Percentiles rank a stretch among this genome's conserved stretches.
These are phyloP conservation scores for Cryptosporidium andersoni DNA, from an alignment of 169 alveolate species.

Conservation along the genomic window DNA sequence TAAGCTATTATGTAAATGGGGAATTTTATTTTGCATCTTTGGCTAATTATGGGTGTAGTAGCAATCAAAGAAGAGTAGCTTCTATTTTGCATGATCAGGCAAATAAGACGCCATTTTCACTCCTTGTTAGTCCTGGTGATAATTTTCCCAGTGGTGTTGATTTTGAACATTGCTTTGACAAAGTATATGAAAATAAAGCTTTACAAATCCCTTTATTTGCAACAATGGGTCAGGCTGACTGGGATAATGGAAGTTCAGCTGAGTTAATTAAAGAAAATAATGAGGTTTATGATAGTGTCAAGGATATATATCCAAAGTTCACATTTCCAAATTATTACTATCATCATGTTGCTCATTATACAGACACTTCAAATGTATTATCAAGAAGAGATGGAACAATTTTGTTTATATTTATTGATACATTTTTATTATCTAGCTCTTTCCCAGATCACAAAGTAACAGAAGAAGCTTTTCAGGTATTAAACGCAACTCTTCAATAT, in stretches of 20 bases:
- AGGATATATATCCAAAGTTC: constrained; percentile 57
- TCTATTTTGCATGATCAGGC: constrained; percentile 25
- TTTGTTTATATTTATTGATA: constrained; percentile 62
- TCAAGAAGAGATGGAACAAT: constrained; percentile 72
- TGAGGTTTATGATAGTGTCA: constrained; percentile 50
- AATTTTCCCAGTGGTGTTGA: constrained; percentile 69
- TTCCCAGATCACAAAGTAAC: constrained; percentile 69
- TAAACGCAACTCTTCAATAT: constrained; percentile 59
- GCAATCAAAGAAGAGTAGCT: constrained; percentile 52
- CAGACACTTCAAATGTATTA: constrained; percentile 61
- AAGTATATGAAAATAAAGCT: constrained; percentile 46
- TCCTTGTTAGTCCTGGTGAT: constrained; percentile 66
- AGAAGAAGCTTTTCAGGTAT: constrained; percentile 49
- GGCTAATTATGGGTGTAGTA: constrained; percentile 63
- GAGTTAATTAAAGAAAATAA: constrained; percentile 37
- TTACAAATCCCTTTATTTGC: constrained; percentile 59
- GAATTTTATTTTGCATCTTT: constrained; percentile 70
- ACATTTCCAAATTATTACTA: constrained; percentile 62
- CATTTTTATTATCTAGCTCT: constrained; percentile 63
- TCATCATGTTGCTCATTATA: constrained; percentile 68
- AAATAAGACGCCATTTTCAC: constrained; percentile 56
- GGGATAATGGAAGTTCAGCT: constrained; percentile 67
- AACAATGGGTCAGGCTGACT: constrained; percentile 60
- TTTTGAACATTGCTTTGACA: constrained; percentile 62
- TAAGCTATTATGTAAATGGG: constrained; percentile 5